Evolutionary conservation across 768 basidiomycete genomes (phyloP).

Genomic region (Phlebiopsis flavidoalba): DNA sequence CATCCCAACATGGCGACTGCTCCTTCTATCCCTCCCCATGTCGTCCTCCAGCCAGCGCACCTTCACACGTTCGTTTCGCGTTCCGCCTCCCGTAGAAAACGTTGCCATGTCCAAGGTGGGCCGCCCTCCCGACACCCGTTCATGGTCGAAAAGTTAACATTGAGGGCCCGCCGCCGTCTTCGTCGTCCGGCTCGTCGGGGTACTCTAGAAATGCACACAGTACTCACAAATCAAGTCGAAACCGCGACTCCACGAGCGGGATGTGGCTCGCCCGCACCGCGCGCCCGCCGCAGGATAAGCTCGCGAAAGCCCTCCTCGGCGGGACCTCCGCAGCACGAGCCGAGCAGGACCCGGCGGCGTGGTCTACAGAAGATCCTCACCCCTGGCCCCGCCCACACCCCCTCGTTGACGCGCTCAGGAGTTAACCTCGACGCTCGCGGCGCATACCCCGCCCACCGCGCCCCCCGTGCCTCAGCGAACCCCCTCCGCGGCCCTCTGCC

Average conservation of each 20-base stretch:
- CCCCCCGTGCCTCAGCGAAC: no score
- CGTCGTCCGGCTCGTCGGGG: not conserved
- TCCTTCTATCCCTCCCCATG: not conserved
- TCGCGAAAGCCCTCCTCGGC: not conserved
- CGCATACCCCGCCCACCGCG: no score
- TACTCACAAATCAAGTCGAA: not conserved
- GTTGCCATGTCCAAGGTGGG: not conserved
- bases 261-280: not conserved
- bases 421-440: no score
- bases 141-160: not conserved
- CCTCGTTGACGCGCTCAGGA: not conserved
- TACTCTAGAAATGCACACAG: not conserved
- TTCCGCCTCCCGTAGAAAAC: not conserved
- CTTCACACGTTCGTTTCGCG: not conserved
- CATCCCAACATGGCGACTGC: not conserved
- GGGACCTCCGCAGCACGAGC: not conserved
- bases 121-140: not conserved
- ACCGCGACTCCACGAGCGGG: not conserved
- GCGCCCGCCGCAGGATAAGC: not conserved
- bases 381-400: not conserved
- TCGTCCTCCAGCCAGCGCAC: not conserved
- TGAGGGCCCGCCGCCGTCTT: not conserved
- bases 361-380: not conserved
- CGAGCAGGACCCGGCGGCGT: not conserved
- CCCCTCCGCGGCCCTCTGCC: no score